These are phyloP conservation scores for Leccinellum luteum DNA, from an alignment of 768 basidiomycete genomes.

Conservation along the genomic window DNA sequence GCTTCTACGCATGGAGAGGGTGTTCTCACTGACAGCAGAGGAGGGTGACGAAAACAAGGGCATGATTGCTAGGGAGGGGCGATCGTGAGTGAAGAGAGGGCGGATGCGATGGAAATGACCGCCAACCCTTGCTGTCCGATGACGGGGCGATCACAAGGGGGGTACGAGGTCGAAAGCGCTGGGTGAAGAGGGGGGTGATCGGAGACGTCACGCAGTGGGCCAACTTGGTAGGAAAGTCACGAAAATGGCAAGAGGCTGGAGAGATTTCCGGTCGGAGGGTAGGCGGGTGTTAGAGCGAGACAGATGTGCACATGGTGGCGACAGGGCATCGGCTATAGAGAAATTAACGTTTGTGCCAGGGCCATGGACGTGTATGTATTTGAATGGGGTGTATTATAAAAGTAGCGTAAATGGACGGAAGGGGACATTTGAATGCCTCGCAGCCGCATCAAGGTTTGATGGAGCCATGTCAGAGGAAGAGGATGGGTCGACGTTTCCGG, in stretches of 20 bases:
- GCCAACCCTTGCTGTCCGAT: not conserved
- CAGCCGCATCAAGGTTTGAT: conserved; percentile 29
- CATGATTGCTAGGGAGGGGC: not conserved
- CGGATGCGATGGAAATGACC: not conserved
- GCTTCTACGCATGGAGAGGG: conserved; percentile 7
- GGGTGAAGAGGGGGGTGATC: not conserved
- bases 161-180: not conserved
- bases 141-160: not conserved
- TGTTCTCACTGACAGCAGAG: conserved; percentile 1
- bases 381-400: conserved; percentile 3
- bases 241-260: not conserved
- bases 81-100: not conserved
- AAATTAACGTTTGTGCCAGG: conserved; percentile 20
- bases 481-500: conserved; percentile 3
- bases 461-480: conserved; percentile 1
- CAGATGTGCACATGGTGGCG: conserved; percentile 6
- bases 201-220: not conserved
- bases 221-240: not conserved
- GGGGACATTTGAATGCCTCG: conserved; percentile 5
- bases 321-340: conserved; percentile 5
- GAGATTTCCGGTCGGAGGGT: not conserved
- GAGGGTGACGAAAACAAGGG: not conserved
- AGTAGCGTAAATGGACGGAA: conserved; percentile 8
- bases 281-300: not conserved
- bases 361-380: conserved; percentile 1